Evolutionary conservation across 768 basidiomycete species (phyloP).

Genomic region (Amanita phalloides): DNA sequence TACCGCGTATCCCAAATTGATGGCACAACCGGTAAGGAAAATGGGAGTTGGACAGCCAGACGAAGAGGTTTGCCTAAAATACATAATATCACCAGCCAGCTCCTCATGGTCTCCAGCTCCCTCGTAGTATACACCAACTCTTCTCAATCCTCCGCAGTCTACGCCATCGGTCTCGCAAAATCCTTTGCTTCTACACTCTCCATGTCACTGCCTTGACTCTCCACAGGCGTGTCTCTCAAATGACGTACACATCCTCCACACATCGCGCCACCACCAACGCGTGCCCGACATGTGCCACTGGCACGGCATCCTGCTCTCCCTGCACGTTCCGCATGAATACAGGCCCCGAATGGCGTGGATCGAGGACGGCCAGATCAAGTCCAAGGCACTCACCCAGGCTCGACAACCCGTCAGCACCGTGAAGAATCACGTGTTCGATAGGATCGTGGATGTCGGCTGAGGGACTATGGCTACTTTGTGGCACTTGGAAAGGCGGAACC

Average conservation of each 20-base stretch:
- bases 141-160: constrained; percentile 42
- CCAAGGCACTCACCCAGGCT: constrained; percentile 20
- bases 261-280: constrained; percentile 24
- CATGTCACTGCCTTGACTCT: constrained; percentile 51
- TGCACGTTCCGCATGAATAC: constrained; percentile 10
- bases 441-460: constrained; percentile 54
- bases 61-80: constrained; percentile 39
- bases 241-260: constrained; percentile 39
- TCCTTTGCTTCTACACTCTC: constrained; percentile 45
- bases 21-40: constrained; percentile 35
- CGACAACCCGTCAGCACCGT: background rate
- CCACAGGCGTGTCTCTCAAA: constrained; percentile 43
- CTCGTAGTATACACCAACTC: constrained; percentile 53
- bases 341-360: constrained; percentile 37
- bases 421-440: constrained; percentile 23
- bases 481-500: constrained; percentile 45
- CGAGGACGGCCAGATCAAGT: constrained; percentile 40
- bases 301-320: constrained; percentile 13
- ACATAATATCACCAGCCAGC: constrained; percentile 2
- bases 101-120: constrained; percentile 30
- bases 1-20: constrained; percentile 44
- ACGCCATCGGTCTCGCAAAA: constrained; percentile 41
- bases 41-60: constrained; percentile 74
- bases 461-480: constrained; percentile 46
- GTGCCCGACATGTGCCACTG: background rate